Conservation (phyloP, 257 asterid genomes). For the Nicotiana obtusifolia region DNA sequence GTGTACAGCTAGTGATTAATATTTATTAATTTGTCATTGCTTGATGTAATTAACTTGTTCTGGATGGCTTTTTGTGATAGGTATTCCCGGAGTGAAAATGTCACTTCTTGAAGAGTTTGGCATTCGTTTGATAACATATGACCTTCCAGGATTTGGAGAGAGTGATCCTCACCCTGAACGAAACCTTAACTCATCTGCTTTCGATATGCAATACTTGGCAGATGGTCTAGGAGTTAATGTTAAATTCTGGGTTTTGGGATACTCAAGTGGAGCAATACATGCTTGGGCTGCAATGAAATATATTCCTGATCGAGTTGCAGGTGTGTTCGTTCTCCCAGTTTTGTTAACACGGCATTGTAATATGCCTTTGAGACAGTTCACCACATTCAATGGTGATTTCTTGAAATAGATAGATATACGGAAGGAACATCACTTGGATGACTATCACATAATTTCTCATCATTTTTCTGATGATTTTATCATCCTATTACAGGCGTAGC, state of each 20-base stretch:
- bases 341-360: background rate
- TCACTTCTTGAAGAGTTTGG: slow-evolving; percentile 76
- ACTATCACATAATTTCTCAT: background rate
- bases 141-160: slow-evolving; percentile 96
- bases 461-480: slow-evolving; percentile 5
- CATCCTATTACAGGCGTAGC: slow-evolving; percentile 51
- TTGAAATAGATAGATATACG: background rate
- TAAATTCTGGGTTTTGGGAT: slow-evolving; percentile 81
- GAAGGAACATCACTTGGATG: background rate
- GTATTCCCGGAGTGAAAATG: slow-evolving; percentile 52
- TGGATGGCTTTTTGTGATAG: slow-evolving; percentile 27
- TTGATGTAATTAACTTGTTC: background rate
- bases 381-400: background rate
- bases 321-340: slow-evolving; percentile 24
- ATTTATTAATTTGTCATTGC: background rate
- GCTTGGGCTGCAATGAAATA: slow-evolving; percentile 86
- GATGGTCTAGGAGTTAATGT: slow-evolving; percentile 48
- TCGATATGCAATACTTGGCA: slow-evolving; percentile 63
- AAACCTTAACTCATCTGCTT: slow-evolving; percentile 68
- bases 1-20: background rate
- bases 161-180: slow-evolving; percentile 72
- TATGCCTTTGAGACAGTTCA: background rate
- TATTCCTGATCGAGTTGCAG: slow-evolving; percentile 65
- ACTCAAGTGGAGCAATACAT: slow-evolving; percentile 70
- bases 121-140: slow-evolving; percentile 65